Conservation (phyloP, 306 rosid genomes). For the Cicer judaicum region DNA sequence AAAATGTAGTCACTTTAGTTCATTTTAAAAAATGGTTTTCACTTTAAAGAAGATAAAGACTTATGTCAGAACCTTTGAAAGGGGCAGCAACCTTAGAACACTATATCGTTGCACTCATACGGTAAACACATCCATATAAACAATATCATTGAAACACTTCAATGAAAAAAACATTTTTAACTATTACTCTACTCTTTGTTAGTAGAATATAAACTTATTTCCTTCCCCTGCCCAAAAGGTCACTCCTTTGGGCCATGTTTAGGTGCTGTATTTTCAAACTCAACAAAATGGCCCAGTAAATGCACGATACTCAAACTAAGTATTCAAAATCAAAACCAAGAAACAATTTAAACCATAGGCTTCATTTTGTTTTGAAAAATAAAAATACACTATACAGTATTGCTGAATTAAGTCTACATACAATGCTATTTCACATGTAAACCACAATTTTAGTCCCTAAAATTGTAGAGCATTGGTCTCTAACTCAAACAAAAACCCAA, state of each 20-base stretch:
- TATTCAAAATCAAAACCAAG: slow-evolving; percentile 11
- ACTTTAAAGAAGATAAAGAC: not conserved
- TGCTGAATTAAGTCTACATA: not conserved
- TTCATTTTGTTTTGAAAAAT: not conserved
- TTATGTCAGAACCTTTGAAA: not conserved
- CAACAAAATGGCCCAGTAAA: slow-evolving; percentile 20
- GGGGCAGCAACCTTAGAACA: not conserved
- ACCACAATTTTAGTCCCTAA: no score
- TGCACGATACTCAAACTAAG: not conserved
- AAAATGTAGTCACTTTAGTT: not conserved
- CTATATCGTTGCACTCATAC: not conserved
- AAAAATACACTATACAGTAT: not conserved
- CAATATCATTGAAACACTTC: not conserved
- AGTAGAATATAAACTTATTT: not conserved
- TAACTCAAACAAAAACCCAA: no score
- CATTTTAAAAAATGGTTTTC: slow-evolving; percentile 10
- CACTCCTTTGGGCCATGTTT: not conserved
- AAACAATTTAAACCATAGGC: not conserved
- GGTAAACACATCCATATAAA: not conserved
- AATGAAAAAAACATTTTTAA: not conserved
- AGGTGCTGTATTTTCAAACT: not conserved
- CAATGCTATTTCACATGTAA: not conserved
- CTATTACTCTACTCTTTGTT: not conserved
- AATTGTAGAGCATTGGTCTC: no score
- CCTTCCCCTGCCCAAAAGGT: not conserved